Base-by-base conservation (phyloP, 805 yeast genomes). In the Suhomyces pyralidae region DNA sequence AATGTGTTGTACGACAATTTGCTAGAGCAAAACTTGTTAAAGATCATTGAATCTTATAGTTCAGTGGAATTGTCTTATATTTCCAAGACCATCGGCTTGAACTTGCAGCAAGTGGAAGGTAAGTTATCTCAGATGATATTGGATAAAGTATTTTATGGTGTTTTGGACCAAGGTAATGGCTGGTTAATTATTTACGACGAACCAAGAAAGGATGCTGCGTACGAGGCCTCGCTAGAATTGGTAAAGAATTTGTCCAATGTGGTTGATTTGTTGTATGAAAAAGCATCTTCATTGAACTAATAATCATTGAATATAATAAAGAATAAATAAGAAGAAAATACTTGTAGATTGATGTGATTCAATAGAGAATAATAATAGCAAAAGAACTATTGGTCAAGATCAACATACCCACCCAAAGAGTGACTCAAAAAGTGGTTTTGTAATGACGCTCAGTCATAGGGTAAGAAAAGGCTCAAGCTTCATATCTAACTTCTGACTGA, bases 121-220 rank as follows among this genome's bases (percentile, higher is more conserved):
- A 94, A 94, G 69, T 79, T 94, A 58, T 85, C 96, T 47, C 97
- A 93, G 71, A 93, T 94, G 98, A 93, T 94, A 61, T 80, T 94
- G 62, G 99, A 94, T 71, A 87, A 90, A 64, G 88, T 91, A n/a
- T 90, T 94, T 62, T 88, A 85, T 65, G 99, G 99, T 46, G 98
- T 94, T 36, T 78, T 94, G 60, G 99, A 94, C 70, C 99, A 94
- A 76, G 98, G 98, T 46, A 92, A 92, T 67, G 99, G 99, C 7
- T 94, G 97, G 97, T 80, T 94, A 62, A 85, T 90, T 59, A 83
- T 94, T 53, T 94, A 89, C 65, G 96, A 90, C 54, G 88, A 91
- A 66, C 96, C 97, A 42, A 84, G 82, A 64, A 83, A 84, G 56
- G 98, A 94, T 69, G 88, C 88, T 40, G 85, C 96, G 48, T 94